These are phyloP conservation scores for Heliamphora pulchella DNA, from an alignment of 179 eudicot species.

Conservation along the genomic window DNA sequence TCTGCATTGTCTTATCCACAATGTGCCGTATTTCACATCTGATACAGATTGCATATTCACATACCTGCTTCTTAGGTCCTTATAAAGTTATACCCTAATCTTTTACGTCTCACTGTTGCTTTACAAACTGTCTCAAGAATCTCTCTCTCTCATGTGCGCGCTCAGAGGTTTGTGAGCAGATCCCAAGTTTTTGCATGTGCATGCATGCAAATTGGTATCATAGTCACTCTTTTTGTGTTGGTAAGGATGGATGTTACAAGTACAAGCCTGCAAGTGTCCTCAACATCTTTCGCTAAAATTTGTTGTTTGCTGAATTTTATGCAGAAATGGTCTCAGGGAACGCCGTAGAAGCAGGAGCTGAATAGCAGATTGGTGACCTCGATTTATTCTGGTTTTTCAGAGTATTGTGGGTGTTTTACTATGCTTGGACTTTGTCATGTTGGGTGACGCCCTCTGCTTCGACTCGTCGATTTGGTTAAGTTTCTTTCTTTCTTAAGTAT, in stretches of 20 bases:
- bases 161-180: neutral
- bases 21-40: too few species aligned
- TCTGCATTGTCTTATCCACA: too few species aligned
- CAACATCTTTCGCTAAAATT: neutral
- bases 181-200: neutral
- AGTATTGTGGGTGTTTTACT: slow-evolving; percentile 31
- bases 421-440: slow-evolving; percentile 50
- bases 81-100: neutral
- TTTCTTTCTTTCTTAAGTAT: slow-evolving; percentile 44
- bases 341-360: slow-evolving; percentile 92
- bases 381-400: slow-evolving; percentile 20
- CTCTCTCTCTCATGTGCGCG: neutral
- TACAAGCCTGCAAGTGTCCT: neutral
- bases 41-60: too few species aligned
- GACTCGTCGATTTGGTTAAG: slow-evolving; percentile 69
- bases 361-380: slow-evolving; percentile 17
- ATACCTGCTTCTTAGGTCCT: too few species aligned
- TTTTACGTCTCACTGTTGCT: neutral
- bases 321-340: slow-evolving; percentile 77
- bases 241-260: neutral
- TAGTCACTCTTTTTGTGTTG: neutral
- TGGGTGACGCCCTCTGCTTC: slow-evolving; percentile 47
- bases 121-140: neutral
- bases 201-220: neutral
- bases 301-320: slow-evolving; percentile 10